A percentile compares a stretch with the other conserved stretches of the same genome.
phyloP scores from a whole-genome alignment of 495 filamentous ascomycete genomes.

The Daldinia concentrica region DNA sequence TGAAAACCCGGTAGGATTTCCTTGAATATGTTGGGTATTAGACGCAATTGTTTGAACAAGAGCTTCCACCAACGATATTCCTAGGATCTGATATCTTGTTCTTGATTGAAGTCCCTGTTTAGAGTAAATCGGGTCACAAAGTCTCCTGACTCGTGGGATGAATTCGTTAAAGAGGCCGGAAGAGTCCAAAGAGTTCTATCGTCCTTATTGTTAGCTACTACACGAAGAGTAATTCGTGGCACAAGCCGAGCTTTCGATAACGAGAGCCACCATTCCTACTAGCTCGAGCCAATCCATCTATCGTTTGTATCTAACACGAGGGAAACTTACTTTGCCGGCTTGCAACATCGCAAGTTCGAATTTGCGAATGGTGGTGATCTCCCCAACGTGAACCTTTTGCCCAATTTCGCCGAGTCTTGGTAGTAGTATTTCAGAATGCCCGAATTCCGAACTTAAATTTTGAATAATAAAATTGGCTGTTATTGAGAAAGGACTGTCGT shows the following conservation, averaged over 20 bases:
- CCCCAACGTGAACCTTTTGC: slow-evolving; percentile 43
- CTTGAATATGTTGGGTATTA: slow-evolving; percentile 29
- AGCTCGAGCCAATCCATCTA: neutral
- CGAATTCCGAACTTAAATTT: slow-evolving; percentile 41
- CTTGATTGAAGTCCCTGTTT: slow-evolving; percentile 46
- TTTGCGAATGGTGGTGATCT: slow-evolving; percentile 50
- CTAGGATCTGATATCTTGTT: slow-evolving; percentile 49
- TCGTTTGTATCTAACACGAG: neutral
- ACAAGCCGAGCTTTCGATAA: neutral
- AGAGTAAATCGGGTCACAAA: slow-evolving; percentile 54
- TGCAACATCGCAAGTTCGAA: slow-evolving; percentile 57
- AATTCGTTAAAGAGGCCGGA: slow-evolving; percentile 48
- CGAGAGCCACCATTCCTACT: neutral
- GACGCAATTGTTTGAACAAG: slow-evolving; percentile 39
- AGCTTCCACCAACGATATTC: slow-evolving; percentile 49
- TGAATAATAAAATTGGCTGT: slow-evolving; percentile 45
- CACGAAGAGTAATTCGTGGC: neutral
- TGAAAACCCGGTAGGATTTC: slow-evolving; percentile 22
- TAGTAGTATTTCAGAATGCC: slow-evolving; percentile 36
- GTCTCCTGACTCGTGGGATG: slow-evolving; percentile 43
- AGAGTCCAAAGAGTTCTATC: slow-evolving; percentile 47
- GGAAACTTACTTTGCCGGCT: slow-evolving; percentile 53
- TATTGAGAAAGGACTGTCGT: slow-evolving; percentile 42
- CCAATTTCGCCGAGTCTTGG: slow-evolving; percentile 42
- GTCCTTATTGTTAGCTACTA: slow-evolving; percentile 32